Conservation (phyloP, 768 basidiomycete genomes). For the Suillus weaverae region DNA sequence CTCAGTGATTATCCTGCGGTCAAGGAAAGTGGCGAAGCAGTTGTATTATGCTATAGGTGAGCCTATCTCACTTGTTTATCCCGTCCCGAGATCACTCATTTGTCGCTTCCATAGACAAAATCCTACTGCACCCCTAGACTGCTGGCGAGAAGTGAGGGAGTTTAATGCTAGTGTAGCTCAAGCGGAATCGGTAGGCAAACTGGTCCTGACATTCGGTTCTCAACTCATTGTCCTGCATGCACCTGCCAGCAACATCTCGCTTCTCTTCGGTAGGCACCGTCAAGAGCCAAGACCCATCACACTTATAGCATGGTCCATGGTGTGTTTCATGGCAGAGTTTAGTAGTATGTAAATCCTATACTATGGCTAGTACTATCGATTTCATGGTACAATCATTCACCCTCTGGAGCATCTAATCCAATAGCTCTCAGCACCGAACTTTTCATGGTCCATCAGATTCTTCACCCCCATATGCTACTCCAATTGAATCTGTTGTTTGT, state of each 20-base stretch:
- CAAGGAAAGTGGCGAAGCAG: slow-evolving; percentile 54
- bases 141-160: slow-evolving; percentile 67
- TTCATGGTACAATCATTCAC: background rate
- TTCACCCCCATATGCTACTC: slow-evolving; percentile 30
- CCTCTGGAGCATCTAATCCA: background rate
- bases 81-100: slow-evolving; percentile 5
- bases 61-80: slow-evolving; percentile 22
- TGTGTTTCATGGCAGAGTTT: background rate
- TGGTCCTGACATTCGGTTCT: background rate
- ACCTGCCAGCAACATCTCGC: slow-evolving; percentile 58
- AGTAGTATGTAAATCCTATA: background rate
- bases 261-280: slow-evolving; percentile 43
- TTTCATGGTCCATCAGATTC: slow-evolving; percentile 9
- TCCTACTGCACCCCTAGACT: slow-evolving; percentile 59
- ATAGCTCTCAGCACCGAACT: background rate
- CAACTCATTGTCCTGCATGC: background rate
- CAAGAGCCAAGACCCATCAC: background rate
- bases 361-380: background rate
- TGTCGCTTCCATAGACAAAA: slow-evolving; percentile 34
- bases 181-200: slow-evolving; percentile 60
- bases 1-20: slow-evolving; percentile 57
- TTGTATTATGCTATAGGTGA: slow-evolving; percentile 77
- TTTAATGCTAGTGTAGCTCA: slow-evolving; percentile 71
- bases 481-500: slow-evolving; percentile 17
- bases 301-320: background rate